Base-by-base conservation (phyloP, 768 basidiomycete genomes). In the Solioccasus polychromus region DNA sequence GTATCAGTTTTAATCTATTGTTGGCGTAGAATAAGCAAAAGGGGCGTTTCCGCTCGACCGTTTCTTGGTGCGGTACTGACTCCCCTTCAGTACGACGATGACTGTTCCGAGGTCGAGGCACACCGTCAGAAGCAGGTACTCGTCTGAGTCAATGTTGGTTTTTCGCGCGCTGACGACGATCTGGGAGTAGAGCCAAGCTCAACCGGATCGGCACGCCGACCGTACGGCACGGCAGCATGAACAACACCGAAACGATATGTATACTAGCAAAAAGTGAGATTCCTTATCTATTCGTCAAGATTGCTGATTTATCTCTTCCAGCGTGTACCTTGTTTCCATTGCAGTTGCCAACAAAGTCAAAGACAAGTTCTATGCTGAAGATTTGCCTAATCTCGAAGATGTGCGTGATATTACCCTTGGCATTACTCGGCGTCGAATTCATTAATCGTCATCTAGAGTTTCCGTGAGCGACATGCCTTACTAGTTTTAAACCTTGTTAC, bases 41-140 rank as follows among this genome's bases (percentile, higher is more conserved):
- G 61, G 68, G 52, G 47, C 22, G 54, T 53, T 19, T 23, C 35
- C 35, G 9, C 24, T 9, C 35, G 4, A 20, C 44, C 9, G 18
- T 35, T 28, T 42, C 15, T 45, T 42, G 41, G 29, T 18, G 22
- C 29, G 22, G 25, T 53, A 41, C 37, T 58, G 39, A 54, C 42
- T 18, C 43, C 50, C 17, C 34, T 36, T 35, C 51, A 92, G 89
- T 92, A 92, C 57, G 85, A 91, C 53, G 83, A 82, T 23, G 82
- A 88, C 53, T 92, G 90, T 60, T 58, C 59, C 14, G 88, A 90
- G 61, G 78, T 86, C 18, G 86, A 88, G 56, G 63, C 73, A 18
- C 76, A 80, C 56, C 82, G 85, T 39, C 86, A 88, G 71, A 92
- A 90, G 66, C 88, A 91, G 78, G 89, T 58, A 51, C 20, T 38